phyloP scores from a whole-genome alignment of 345 rosid species.

The Euclidium syriacum region DNA sequence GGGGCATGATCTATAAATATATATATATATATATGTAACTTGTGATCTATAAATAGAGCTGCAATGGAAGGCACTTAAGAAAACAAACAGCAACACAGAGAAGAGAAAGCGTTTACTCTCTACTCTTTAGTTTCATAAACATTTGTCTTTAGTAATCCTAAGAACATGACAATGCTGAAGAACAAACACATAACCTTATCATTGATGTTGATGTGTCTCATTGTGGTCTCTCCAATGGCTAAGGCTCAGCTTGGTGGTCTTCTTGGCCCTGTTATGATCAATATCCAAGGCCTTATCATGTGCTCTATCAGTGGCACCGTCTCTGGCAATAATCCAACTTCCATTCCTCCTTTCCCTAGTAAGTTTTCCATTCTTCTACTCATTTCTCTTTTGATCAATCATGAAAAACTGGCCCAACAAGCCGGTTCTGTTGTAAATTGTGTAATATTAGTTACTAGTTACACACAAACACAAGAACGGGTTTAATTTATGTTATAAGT shows the following conservation, averaged over 20 bases:
- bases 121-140: not conserved
- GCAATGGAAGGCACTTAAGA: slow-evolving; percentile 23
- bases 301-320: slow-evolving; percentile 46
- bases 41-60: slow-evolving; percentile 30
- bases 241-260: slow-evolving; percentile 50
- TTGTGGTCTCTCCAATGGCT: slow-evolving; percentile 30
- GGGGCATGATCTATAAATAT: not conserved
- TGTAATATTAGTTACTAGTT: not conserved
- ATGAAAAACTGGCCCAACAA: not conserved
- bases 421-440: not conserved
- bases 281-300: slow-evolving; percentile 40
- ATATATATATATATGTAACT: no score
- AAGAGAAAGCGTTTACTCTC: not conserved
- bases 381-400: not conserved
- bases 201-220: slow-evolving; percentile 20
- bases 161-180: slow-evolving; percentile 17
- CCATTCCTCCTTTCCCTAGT: slow-evolving; percentile 33
- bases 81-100: slow-evolving; percentile 4
- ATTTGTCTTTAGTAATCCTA: not conserved
- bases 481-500: no score
- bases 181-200: slow-evolving; percentile 18
- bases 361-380: slow-evolving; percentile 18
- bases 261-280: slow-evolving; percentile 36
- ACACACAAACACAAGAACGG: not conserved
- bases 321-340: no score